Evolutionary conservation across 331 rosid genomes (phyloP), one percentile per base, ranked within the genome.

Genomic region (Malus hybrid): DNA sequence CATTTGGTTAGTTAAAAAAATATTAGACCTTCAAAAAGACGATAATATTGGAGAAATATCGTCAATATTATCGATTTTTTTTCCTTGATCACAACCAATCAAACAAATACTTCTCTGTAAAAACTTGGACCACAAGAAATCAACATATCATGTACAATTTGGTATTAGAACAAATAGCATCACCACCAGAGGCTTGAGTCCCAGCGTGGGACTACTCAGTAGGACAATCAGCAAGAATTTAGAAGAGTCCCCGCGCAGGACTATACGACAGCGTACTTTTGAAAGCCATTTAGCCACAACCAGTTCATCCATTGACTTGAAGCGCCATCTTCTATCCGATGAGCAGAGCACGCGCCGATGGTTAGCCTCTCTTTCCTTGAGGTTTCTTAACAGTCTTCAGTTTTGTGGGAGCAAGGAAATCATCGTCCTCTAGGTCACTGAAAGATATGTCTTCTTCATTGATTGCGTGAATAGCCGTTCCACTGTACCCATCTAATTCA

Each of bases 401-500:
- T 73, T 70, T 80, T 50, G 82, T 63, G 59, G 87, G 89, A 68
- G 83, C 85, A 69, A 80, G 75, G 56, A 82, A 88, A 86, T 90
- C 88, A 70, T 92, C 99, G 73, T 94, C 93, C 86, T 94, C 99
- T 0, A 94, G 96, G 77, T 94, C 99, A 46, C 99, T 94, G 78
- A 94, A 94, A 70, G 99, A 94, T 83, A 94, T 92, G 71, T 94
- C 99, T 59, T 94, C 99, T 84, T 83, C 97, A 79, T 92, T 81
- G 76, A 80, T 86, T 32, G 75, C 11, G 22, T 83, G 71, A 31
- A 73, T 67, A 65, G 79, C 70, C 6, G 72, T 73, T 85, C 84
- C 81, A 67, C 71, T 68, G 73, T 75, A 79, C 14, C 81, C 89
- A 24, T 81, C 89, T 12, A 83, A 76, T 15, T 90, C 98, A 80